phyloP scores from a whole-genome alignment of 1,284 basidiomycete species.

The Ceratobasidium sp. region DNA sequence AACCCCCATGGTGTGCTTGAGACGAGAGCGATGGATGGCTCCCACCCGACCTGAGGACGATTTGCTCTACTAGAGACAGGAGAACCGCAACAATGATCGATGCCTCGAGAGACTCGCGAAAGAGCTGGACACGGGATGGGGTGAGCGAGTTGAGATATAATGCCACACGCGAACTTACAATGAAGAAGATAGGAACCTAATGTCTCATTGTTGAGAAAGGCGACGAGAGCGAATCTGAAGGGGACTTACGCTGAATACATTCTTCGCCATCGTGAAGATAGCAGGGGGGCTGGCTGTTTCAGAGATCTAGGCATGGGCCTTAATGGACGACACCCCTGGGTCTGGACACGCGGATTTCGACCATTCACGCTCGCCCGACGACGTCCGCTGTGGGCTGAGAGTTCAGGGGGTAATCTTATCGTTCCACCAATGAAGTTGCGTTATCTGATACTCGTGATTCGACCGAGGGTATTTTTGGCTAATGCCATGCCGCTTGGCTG shows the following conservation, averaged over 20 bases:
- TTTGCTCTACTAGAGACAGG: slow-evolving; percentile 82
- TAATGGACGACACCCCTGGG: slow-evolving; percentile 31
- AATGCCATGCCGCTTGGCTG: neutral
- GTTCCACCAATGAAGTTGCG: neutral
- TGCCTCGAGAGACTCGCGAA: slow-evolving; percentile 88
- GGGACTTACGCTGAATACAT: slow-evolving; percentile 67
- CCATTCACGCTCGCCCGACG: neutral
- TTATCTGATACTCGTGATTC: slow-evolving; percentile 30
- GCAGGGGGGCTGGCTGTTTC: slow-evolving; percentile 18
- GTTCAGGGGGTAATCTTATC: slow-evolving; percentile 24
- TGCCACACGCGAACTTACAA: slow-evolving; percentile 50
- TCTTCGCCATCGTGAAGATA: slow-evolving; percentile 57
- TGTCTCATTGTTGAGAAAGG: no score
- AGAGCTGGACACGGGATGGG: slow-evolving; percentile 54
- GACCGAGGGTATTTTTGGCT: slow-evolving; percentile 19
- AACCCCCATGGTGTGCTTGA: slow-evolving; percentile 32
- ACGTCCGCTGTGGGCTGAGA: neutral
- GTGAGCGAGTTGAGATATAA: slow-evolving; percentile 9
- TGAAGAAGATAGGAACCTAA: slow-evolving; percentile 84
- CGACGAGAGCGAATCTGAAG: no score
- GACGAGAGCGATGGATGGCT: slow-evolving; percentile 48
- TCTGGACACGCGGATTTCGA: neutral
- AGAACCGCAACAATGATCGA: slow-evolving; percentile 88
- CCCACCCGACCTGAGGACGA: slow-evolving; percentile 54
- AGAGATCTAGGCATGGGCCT: slow-evolving; percentile 38